Percentiles rank a stretch among this genome's conserved stretches.
phyloP scores from a whole-genome alignment of 805 yeast genomes.

The Candida tibetensis region DNA sequence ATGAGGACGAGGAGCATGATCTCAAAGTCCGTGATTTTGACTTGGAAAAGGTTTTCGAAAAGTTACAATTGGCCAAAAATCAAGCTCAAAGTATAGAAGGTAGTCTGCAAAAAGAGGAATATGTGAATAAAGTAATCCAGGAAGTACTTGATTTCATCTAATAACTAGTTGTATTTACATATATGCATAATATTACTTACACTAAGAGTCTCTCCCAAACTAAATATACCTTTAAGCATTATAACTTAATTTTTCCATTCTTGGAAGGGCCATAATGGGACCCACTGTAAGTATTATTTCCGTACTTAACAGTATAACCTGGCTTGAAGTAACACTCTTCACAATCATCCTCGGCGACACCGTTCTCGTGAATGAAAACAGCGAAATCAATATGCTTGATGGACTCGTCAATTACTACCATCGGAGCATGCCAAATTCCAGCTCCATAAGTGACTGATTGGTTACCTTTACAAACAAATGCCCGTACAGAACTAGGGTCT shows the following conservation, averaged over 20 bases:
- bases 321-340: constrained; percentile 74
- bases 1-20: constrained; percentile 4
- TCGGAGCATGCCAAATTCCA: constrained; percentile 94
- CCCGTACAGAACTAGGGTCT: constrained; percentile 55
- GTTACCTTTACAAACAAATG: constrained; percentile 75
- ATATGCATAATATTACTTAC: no score
- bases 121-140: constrained; percentile 34
- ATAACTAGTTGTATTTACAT: neutral
- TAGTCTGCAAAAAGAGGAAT: constrained; percentile 24
- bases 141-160: constrained; percentile 40
- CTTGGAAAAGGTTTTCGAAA: constrained; percentile 29
- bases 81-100: constrained; percentile 22
- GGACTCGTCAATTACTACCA: constrained; percentile 73
- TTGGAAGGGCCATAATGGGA: neutral
- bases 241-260: no score
- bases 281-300: neutral
- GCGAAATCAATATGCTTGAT: constrained; percentile 66
- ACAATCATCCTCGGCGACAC: constrained; percentile 74
- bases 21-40: constrained; percentile 14
- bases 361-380: constrained; percentile 85
- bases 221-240: no score
- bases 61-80: constrained; percentile 35
- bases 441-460: constrained; percentile 88
- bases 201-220: no score
- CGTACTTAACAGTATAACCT: constrained; percentile 41